Evolutionary conservation across 1,139 yeast species (phyloP).

Genomic region (Zygotorulaspora mrakii): DNA sequence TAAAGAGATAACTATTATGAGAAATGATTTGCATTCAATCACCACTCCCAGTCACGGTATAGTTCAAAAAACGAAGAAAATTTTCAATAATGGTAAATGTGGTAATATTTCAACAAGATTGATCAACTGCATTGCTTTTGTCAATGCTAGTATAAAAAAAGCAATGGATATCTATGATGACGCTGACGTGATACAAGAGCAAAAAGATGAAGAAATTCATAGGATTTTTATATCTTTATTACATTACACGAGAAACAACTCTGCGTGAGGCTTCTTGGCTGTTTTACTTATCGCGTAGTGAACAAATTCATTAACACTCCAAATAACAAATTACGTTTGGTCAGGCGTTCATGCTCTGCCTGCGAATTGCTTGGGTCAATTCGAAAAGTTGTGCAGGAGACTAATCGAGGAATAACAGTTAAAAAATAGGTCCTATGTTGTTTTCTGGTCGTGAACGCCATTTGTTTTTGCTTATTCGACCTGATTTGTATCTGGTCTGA

Average conservation of each 20-base stretch:
- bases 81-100: constrained; percentile 32
- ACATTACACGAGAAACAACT: constrained; percentile 10
- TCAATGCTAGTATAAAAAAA: constrained; percentile 24
- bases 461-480: no score
- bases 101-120: constrained; percentile 25
- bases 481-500: no score
- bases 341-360: no score
- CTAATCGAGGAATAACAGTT: background rate
- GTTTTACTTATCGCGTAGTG: no score
- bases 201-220: constrained; percentile 17
- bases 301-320: no score
- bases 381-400: no score
- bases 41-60: constrained; percentile 15
- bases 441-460: no score
- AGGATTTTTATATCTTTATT: constrained; percentile 20
- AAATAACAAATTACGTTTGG: no score
- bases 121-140: constrained; percentile 23
- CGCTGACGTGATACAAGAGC: constrained; percentile 11
- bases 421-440: background rate
- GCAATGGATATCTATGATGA: constrained; percentile 28
- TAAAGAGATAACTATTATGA: constrained; percentile 46
- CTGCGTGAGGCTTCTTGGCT: background rate
- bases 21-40: constrained; percentile 19
- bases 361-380: no score
- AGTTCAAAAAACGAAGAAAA: constrained; percentile 30